Evolutionary conservation across 2,329 filamentous ascomycete species (phyloP).

Genomic region (Emmonsiellopsis sp.): DNA sequence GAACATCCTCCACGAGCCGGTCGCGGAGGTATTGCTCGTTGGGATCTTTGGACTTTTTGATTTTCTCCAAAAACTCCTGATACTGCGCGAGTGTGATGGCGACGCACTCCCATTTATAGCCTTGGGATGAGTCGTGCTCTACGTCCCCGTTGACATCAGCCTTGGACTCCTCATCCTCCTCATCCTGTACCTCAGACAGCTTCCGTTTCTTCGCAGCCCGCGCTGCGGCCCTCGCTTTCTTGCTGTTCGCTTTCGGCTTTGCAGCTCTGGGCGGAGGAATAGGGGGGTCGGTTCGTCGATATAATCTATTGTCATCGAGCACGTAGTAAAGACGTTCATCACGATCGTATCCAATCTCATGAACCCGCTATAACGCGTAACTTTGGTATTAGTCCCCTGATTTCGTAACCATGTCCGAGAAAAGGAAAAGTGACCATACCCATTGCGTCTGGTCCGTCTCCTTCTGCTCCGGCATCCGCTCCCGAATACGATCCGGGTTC

Average conservation of each 20-base stretch:
- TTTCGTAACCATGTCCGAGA: not conserved
- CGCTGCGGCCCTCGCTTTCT: slow-evolving; percentile 52
- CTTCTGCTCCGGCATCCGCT: slow-evolving; percentile 72
- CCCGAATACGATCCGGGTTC: slow-evolving; percentile 76
- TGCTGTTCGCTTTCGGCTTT: slow-evolving; percentile 56
- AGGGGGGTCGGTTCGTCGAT: slow-evolving; percentile 71
- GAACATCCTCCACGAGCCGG: slow-evolving; percentile 63
- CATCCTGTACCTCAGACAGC: slow-evolving; percentile 28
- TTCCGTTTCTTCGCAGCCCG: slow-evolving; percentile 67
- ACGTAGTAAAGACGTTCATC: slow-evolving; percentile 82
- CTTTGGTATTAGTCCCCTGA: not conserved
- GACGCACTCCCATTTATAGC: slow-evolving; percentile 82
- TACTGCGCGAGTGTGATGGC: slow-evolving; percentile 76
- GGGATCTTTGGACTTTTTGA: slow-evolving; percentile 67
- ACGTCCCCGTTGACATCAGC: slow-evolving; percentile 29
- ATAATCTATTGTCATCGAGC: slow-evolving; percentile 87
- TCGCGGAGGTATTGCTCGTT: slow-evolving; percentile 74
- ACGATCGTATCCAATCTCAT: slow-evolving; percentile 65
- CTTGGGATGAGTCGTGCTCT: slow-evolving; percentile 53
- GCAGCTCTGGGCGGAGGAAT: slow-evolving; percentile 44
- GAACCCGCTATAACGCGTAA: slow-evolving; percentile 29
- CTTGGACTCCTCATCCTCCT: slow-evolving; percentile 36
- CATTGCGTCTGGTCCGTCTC: slow-evolving; percentile 74
- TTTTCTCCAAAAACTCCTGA: slow-evolving; percentile 56
- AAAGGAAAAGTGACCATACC: slow-evolving; percentile 45